Evolutionary conservation across 768 basidiomycete genomes (phyloP).

Genomic region (Pholiota conissans): DNA sequence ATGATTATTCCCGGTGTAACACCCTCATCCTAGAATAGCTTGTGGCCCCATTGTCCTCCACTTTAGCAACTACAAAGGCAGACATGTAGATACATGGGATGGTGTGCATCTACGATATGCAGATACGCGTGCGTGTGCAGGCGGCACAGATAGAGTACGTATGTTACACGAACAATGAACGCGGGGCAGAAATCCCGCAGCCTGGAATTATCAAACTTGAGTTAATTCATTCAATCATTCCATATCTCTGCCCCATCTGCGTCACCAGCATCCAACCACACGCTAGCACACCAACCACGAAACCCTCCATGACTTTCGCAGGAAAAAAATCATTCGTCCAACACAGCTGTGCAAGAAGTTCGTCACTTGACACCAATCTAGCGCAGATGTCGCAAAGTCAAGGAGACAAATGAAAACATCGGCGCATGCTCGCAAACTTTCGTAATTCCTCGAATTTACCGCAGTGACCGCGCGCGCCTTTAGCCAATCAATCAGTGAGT

Average conservation of each 20-base stretch:
- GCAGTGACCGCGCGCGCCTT: no score
- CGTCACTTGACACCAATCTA: neutral
- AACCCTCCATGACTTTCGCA: slow-evolving; percentile 1
- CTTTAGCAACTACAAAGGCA: neutral
- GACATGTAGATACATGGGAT: no score
- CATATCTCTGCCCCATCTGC: neutral
- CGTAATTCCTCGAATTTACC: neutral
- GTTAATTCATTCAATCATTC: neutral
- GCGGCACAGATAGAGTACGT: neutral
- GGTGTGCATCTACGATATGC: neutral
- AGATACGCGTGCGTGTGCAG: neutral
- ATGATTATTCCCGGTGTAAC: neutral
- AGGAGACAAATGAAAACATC: neutral
- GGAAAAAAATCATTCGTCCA: neutral
- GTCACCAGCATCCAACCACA: neutral
- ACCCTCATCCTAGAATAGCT: neutral
- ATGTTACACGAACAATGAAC: neutral
- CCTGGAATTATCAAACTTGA: neutral
- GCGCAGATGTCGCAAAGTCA: neutral
- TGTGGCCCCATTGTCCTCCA: neutral
- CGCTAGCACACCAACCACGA: neutral
- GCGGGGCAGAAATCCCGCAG: neutral
- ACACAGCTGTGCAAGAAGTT: neutral
- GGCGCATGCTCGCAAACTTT: slow-evolving; percentile 4
- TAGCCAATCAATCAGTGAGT: no score